Base-by-base conservation (phyloP, 1,139 yeast genomes). In the Sugiyamaella sp. region DNA sequence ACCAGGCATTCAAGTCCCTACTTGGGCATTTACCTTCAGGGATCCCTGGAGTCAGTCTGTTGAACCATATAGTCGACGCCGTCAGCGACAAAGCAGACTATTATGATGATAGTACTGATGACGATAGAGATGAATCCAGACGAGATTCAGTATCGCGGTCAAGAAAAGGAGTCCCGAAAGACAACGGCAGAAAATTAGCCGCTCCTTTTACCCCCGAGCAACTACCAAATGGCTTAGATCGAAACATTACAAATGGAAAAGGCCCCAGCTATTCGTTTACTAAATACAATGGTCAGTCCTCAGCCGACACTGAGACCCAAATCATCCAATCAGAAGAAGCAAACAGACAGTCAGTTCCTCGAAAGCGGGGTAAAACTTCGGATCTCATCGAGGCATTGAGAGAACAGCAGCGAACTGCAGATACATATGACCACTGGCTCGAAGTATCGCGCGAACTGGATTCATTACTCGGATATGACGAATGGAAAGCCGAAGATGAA, bases 351-450 rank as follows among this genome's bases (percentile, higher is more conserved):
- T 24, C 29, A 10, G 5, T 10, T 5, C 29, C 5, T 24, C 5
- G 20, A 16, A 37, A 21, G 16, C 35, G 14, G 8, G 42, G 45
- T 6, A 46, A 46, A 39, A 16, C 45, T 2, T 46, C 44, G 2
- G 19, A 22, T 2, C 42, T 46, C 5, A 46, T 59, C 16, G 48
- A 56, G 22, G 46, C 48, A 17, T 53, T 60, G 16, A 45, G 41
- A 33, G 40, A 52, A 47, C 53, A 55, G 17, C 68, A 61, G 49
- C 53, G 55, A 14, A 38, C 76, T 52, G 75, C 80, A 1, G 76
- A 80, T 3, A 80, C 86, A 1, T 91, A 88, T 66, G 72, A 74
- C 9, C 81, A 82, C 49, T 93, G 97, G 97, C 74, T 79, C 40
- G 79, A 77, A 0, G 78, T 82, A 0, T 84, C 95, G 6, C 67